Percentiles rank a stretch among this genome's conserved stretches.
Conservation (phyloP, 75 land plant genomes). For the Cupressus sempervirens region DNA sequence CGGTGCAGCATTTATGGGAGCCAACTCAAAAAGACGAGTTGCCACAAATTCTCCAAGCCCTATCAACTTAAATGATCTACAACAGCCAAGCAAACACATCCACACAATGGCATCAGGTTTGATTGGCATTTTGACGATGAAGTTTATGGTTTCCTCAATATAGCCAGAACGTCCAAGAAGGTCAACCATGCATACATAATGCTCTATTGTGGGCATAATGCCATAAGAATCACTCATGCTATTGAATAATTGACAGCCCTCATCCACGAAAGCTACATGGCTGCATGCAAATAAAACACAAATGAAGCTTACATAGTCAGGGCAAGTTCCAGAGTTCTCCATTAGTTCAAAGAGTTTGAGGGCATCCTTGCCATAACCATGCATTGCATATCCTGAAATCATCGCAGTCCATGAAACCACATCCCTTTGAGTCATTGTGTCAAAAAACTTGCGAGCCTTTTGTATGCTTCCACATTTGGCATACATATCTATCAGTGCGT, state of each 20-base stretch:
- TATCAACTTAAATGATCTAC: slow-evolving; percentile 8
- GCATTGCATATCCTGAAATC: background rate
- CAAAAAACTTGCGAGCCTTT: slow-evolving; percentile 11
- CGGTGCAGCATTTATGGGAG: background rate
- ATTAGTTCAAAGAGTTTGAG: background rate
- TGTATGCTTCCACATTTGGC: slow-evolving; percentile 20
- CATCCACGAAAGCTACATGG: background rate
- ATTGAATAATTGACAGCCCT: background rate
- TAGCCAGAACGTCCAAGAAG: slow-evolving; percentile 21
- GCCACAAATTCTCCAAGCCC: background rate
- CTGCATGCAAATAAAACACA: slow-evolving; percentile 3
- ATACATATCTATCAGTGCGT: slow-evolving; percentile 22
- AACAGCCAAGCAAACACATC: slow-evolving; percentile 25
- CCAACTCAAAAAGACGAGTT: slow-evolving; percentile 1
- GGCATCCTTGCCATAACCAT: background rate
- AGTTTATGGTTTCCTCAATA: slow-evolving; percentile 15
- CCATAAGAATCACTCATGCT: slow-evolving; percentile 10
- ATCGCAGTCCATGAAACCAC: background rate
- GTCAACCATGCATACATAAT: slow-evolving; percentile 24
- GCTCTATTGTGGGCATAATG: slow-evolving; percentile 13
- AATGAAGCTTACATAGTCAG: background rate
- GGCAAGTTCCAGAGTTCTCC: background rate
- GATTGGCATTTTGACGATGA: slow-evolving; percentile 13
- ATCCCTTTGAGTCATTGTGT: background rate
- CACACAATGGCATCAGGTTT: slow-evolving; percentile 5